These are phyloP conservation scores for Catunica adiposa DNA, from an alignment of 2,329 filamentous ascomycete species.

Conservation along the genomic window DNA sequence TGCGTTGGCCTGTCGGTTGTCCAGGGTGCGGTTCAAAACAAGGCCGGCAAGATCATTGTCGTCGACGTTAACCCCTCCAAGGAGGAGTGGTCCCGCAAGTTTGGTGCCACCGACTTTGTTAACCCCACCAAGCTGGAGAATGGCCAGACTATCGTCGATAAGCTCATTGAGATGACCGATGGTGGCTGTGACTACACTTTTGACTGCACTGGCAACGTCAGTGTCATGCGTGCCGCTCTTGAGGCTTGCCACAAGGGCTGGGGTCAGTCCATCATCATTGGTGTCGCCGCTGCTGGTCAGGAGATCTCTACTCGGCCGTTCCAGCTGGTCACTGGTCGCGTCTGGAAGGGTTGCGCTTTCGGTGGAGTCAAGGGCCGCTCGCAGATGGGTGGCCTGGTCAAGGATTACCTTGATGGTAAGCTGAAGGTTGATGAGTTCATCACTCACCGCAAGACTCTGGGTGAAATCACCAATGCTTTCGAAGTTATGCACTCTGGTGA, in stretches of 20 bases:
- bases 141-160: constrained; percentile 70
- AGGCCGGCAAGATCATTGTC: constrained; percentile 60
- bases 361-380: constrained; percentile 95
- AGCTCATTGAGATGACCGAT: constrained; percentile 93
- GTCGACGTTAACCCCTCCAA: constrained; percentile 69
- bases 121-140: constrained; percentile 64
- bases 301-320: constrained; percentile 92
- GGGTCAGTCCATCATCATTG: constrained; percentile 96
- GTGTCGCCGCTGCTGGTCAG: constrained; percentile 88
- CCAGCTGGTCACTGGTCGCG: constrained; percentile 92
- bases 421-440: constrained; percentile 99
- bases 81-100: constrained; percentile 84
- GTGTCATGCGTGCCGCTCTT: constrained; percentile 86
- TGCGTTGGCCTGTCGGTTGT: constrained; percentile 93
- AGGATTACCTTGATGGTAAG: constrained; percentile 74
- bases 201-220: constrained; percentile 94
- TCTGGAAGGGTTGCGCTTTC: constrained; percentile 96
- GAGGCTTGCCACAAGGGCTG: constrained; percentile 99
- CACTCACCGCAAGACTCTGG: constrained; percentile 75
- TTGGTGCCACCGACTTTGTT: constrained; percentile 91
- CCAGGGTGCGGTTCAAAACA: constrained; percentile 77
- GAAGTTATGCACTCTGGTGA: constrained; percentile 90
- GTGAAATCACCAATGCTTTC: constrained; percentile 78
- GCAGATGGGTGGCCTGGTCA: constrained; percentile 72
- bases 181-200: constrained; percentile 98